phyloP scores from a whole-genome alignment of 345 rosid genomes.

The Melaleuca alternifolia region DNA sequence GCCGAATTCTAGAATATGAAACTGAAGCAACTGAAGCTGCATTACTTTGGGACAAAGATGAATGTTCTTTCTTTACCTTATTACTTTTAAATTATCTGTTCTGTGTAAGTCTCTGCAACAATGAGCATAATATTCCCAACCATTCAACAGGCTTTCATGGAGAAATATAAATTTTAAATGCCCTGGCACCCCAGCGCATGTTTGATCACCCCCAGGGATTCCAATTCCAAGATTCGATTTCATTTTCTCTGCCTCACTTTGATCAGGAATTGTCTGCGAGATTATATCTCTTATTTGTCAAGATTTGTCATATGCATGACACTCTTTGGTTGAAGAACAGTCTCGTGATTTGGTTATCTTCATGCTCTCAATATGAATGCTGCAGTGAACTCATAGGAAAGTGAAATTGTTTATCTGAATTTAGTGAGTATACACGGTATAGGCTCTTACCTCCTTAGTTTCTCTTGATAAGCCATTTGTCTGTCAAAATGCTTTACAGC shows the following conservation, averaged over 20 bases:
- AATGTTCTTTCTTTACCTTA: not conserved
- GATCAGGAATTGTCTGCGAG: not conserved
- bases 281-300: not conserved
- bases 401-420: not conserved
- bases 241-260: not conserved
- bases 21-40: not conserved
- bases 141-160: not conserved
- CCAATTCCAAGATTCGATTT: not conserved
- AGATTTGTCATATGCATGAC: not conserved
- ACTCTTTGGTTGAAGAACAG: not conserved
- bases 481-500: not conserved
- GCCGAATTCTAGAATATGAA: not conserved
- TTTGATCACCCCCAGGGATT: not conserved
- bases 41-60: not conserved
- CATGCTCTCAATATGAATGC: not conserved
- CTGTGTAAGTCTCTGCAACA: not conserved
- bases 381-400: not conserved
- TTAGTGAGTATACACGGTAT: not conserved
- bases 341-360: not conserved
- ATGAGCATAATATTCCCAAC: not conserved
- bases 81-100: not conserved
- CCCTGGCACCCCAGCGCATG: not conserved
- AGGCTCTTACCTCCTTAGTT: not conserved
- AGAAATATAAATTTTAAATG: not conserved
- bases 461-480: not conserved